Evolutionary conservation across 805 yeast genomes (phyloP).

Genomic region (Jamesozyma rosinii): DNA sequence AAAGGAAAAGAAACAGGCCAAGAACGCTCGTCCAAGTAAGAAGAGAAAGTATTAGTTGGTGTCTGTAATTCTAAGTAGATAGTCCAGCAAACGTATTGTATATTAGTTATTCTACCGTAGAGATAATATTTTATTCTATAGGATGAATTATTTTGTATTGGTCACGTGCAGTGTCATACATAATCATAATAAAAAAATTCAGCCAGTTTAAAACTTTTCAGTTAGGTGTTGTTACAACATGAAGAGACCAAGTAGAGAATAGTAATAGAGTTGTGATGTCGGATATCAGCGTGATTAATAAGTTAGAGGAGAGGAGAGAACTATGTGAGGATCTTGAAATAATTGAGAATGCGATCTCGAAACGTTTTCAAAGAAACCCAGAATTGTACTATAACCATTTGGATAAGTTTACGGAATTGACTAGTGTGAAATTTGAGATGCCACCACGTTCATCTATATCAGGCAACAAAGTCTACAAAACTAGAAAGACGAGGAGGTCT

Average conservation of each 20-base stretch:
- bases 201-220: too few relatives aligned
- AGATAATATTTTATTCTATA: too few relatives aligned
- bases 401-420: constrained; percentile 6
- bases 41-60: constrained; percentile 20
- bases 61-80: too few relatives aligned
- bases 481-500: constrained; percentile 34
- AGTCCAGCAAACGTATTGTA: background rate
- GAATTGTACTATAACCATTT: constrained; percentile 35
- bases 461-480: constrained; percentile 27
- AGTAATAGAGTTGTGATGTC: background rate
- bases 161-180: too few relatives aligned
- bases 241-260: too few relatives aligned
- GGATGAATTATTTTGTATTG: too few relatives aligned
- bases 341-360: constrained; percentile 57
- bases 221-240: too few relatives aligned
- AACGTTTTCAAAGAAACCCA: constrained; percentile 56
- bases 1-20: constrained; percentile 66
- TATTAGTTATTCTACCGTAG: background rate
- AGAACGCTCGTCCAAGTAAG: constrained; percentile 68
- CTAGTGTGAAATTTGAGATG: constrained; percentile 1
- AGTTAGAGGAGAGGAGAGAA: constrained; percentile 32
- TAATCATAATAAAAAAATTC: too few relatives aligned
- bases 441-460: constrained; percentile 9
- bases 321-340: constrained; percentile 58
- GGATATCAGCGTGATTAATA: background rate